These are phyloP conservation scores for Rhododendron henanense DNA, from an alignment of 148 eudicot species.

Conservation along the genomic window DNA sequence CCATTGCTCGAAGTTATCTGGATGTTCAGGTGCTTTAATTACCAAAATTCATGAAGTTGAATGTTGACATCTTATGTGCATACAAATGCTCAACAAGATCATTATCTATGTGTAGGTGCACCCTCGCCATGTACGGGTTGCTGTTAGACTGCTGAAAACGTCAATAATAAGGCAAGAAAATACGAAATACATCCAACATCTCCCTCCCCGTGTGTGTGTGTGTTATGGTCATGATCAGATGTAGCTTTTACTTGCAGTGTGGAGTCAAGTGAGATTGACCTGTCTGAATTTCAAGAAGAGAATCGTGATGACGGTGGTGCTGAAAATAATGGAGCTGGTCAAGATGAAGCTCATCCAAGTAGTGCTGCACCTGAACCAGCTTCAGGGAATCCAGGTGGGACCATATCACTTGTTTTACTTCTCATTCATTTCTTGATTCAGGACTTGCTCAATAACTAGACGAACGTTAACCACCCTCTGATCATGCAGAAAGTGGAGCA, in stretches of 20 bases:
- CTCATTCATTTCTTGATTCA: background rate
- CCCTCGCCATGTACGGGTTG: slow-evolving; percentile 76
- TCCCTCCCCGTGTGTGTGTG: background rate
- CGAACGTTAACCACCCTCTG: background rate
- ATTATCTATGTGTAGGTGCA: slow-evolving; percentile 46
- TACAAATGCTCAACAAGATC: slow-evolving; percentile 5
- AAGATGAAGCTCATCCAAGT: slow-evolving; percentile 35
- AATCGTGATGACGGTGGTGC: slow-evolving; percentile 33
- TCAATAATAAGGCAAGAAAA: slow-evolving; percentile 74
- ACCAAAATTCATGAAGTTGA: background rate
- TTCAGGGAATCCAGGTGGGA: slow-evolving; percentile 44
- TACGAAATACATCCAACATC: background rate
- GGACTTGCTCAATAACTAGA: background rate
- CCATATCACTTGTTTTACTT: background rate
- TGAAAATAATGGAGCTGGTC: slow-evolving; percentile 35
- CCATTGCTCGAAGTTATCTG: slow-evolving; percentile 77
- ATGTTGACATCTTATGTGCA: background rate
- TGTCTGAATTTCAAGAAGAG: slow-evolving; percentile 85
- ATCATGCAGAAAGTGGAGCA: slow-evolving; percentile 49
- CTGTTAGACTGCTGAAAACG: slow-evolving; percentile 81
- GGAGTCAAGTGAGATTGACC: slow-evolving; percentile 89
- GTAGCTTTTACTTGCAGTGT: slow-evolving; percentile 57
- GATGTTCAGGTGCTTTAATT: slow-evolving; percentile 54
- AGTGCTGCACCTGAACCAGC: slow-evolving; percentile 38
- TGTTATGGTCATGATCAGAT: background rate